phyloP scores from a whole-genome alignment of 176 grass and related monocot species.

The Microstegium vimineum region DNA sequence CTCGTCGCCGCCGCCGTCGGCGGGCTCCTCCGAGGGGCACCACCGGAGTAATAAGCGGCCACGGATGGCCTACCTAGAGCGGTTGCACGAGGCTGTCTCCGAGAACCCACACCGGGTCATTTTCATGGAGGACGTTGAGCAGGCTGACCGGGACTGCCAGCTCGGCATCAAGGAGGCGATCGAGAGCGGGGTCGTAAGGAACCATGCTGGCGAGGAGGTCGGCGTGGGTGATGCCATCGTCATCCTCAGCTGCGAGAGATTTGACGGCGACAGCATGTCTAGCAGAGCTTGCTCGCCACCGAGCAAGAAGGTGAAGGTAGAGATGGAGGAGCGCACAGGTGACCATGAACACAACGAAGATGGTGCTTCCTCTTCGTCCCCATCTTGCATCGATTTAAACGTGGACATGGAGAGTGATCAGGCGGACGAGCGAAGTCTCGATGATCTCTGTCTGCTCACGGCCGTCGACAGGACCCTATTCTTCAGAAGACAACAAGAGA shows the following conservation, averaged over 20 bases:
- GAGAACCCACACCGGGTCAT: constrained; percentile 69
- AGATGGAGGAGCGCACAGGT: constrained; percentile 6
- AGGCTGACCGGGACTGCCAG: constrained; percentile 34
- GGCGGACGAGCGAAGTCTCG: constrained; percentile 18
- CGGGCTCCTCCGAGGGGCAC: constrained; percentile 42
- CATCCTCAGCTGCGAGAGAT: constrained; percentile 69
- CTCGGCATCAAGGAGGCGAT: constrained; percentile 67
- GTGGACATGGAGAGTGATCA: constrained; percentile 36
- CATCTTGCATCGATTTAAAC: constrained; percentile 80
- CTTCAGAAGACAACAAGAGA: constrained; percentile 57
- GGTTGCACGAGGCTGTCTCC: constrained; percentile 49
- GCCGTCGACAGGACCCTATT: constrained; percentile 64
- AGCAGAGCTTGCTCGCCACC: constrained; percentile 43
- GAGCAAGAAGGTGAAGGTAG: constrained; percentile 36
- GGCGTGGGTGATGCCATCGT: constrained; percentile 68
- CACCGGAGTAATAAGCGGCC: constrained; percentile 57
- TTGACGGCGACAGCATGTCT: constrained; percentile 34
- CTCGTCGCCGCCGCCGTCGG: constrained; percentile 3
- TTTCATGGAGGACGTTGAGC: constrained; percentile 70
- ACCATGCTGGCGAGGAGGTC: constrained; percentile 37
- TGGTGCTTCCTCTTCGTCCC: background rate
- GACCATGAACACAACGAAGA: constrained; percentile 23
- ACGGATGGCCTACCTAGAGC: constrained; percentile 34
- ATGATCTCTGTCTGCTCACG: constrained; percentile 49
- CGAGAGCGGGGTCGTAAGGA: constrained; percentile 46